These are phyloP conservation scores for Priceomyces fermenticarens DNA, from an alignment of 805 yeast species.

Conservation along the genomic window DNA sequence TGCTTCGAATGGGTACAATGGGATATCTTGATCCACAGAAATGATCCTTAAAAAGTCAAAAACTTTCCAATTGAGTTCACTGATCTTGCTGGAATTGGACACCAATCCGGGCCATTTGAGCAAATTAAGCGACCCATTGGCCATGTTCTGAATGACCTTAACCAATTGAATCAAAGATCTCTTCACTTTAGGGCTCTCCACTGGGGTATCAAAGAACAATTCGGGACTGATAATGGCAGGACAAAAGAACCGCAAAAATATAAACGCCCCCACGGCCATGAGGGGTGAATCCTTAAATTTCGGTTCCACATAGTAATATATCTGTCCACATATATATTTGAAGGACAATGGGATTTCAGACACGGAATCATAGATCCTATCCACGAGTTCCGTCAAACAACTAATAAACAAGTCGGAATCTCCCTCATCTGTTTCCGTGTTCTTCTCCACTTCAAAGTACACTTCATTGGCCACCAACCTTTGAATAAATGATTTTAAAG, in stretches of 20 bases:
- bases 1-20: conserved; percentile 24
- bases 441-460: conserved; percentile 64
- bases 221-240: conserved; percentile 93
- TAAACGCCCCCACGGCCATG: conserved; percentile 80
- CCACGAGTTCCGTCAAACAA: conserved; percentile 55
- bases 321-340: conserved; percentile 65
- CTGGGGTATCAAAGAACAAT: conserved; percentile 37
- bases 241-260: conserved; percentile 80
- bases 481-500: conserved; percentile 55
- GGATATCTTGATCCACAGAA: conserved; percentile 13
- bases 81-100: conserved; percentile 37
- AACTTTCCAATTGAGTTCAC: conserved; percentile 24
- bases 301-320: conserved; percentile 53
- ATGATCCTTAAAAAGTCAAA: conserved; percentile 25
- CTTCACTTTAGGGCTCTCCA: conserved; percentile 38
- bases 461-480: conserved; percentile 48
- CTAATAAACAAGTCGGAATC: conserved; percentile 50
- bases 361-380: conserved; percentile 54
- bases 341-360: conserved; percentile 67
- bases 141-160: conserved; percentile 80
- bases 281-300: conserved; percentile 60
- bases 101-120: conserved; percentile 62
- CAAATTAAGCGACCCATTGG: conserved; percentile 70
- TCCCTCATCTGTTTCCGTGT: conserved; percentile 22
- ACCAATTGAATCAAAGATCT: conserved; percentile 77